A percentile compares a stretch with the other conserved stretches of the same genome.
phyloP scores from a whole-genome alignment of 306 rosid species.

The Quercus dentata region DNA sequence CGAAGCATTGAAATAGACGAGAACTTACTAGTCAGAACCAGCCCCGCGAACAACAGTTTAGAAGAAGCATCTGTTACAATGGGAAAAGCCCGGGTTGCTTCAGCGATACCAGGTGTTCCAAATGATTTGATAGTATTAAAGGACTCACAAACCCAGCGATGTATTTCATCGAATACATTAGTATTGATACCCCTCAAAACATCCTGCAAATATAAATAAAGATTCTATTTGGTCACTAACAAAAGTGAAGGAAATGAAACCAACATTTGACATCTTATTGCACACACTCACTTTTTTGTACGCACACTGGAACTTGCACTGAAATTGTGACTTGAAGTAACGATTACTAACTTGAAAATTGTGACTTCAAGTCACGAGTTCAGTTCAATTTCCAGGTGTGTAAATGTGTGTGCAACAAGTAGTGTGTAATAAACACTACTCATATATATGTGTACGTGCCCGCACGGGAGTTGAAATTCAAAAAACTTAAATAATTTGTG shows the following conservation, averaged over 20 bases:
- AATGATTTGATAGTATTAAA: constrained; percentile 43
- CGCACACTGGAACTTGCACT: too few relatives aligned
- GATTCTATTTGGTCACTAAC: not conserved
- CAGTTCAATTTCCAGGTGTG: too few relatives aligned
- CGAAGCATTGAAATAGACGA: not conserved
- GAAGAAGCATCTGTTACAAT: constrained; percentile 39
- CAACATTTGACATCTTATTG: not conserved
- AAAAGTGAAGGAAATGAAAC: not conserved
- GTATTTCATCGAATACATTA: constrained; percentile 53
- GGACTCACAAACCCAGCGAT: constrained; percentile 62
- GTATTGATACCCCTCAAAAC: constrained; percentile 61
- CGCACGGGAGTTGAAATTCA: too few relatives aligned
- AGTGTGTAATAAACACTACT: too few relatives aligned
- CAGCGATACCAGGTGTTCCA: constrained; percentile 41
- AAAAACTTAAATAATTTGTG: not conserved
- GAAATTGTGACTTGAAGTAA: too few relatives aligned
- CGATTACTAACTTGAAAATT: fast-evolving
- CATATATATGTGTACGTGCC: too few relatives aligned
- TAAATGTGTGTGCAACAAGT: too few relatives aligned
- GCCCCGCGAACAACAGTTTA: constrained; percentile 56
- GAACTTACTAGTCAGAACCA: constrained; percentile 72
- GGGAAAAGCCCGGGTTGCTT: constrained; percentile 62
- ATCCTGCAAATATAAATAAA: constrained; percentile 34
- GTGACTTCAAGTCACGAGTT: too few relatives aligned
- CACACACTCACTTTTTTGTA: too few relatives aligned